Evolutionary conservation across 2,329 filamentous ascomycete genomes (phyloP).

Genomic region (Zymoseptoria tritici): DNA sequence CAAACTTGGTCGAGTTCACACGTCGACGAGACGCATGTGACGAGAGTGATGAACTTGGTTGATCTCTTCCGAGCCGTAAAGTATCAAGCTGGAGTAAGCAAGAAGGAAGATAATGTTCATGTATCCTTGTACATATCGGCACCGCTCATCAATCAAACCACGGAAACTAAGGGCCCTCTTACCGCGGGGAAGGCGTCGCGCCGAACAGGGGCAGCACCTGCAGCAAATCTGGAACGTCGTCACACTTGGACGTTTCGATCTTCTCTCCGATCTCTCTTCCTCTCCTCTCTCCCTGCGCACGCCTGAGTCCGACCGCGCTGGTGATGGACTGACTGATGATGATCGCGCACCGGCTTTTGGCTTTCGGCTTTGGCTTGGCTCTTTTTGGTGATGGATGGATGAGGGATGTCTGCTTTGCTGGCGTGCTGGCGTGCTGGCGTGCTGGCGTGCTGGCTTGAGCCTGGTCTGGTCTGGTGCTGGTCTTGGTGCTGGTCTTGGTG

Average conservation of each 20-base stretch:
- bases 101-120: too few species aligned
- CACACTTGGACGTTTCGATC: too few species aligned
- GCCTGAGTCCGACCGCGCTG: neutral
- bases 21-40: neutral
- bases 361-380: neutral
- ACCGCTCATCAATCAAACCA: neutral
- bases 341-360: too few species aligned
- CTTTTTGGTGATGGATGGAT: too few species aligned
- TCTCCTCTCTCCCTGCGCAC: neutral
- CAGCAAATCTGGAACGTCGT: neutral
- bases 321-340: neutral
- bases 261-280: neutral
- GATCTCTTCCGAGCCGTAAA: neutral
- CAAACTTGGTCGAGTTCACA: neutral
- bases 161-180: neutral
- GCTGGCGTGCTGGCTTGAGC: too few species aligned
- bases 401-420: too few species aligned
- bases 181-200: neutral
- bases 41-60: neutral
- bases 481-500: too few species aligned
- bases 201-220: neutral
- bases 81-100: too few species aligned
- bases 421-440: too few species aligned
- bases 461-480: too few species aligned
- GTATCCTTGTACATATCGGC: neutral